A percentile compares a stretch with the other conserved stretches of the same genome.
Evolutionary conservation across 768 basidiomycete species (phyloP).

Genomic region (Russula compacta): DNA sequence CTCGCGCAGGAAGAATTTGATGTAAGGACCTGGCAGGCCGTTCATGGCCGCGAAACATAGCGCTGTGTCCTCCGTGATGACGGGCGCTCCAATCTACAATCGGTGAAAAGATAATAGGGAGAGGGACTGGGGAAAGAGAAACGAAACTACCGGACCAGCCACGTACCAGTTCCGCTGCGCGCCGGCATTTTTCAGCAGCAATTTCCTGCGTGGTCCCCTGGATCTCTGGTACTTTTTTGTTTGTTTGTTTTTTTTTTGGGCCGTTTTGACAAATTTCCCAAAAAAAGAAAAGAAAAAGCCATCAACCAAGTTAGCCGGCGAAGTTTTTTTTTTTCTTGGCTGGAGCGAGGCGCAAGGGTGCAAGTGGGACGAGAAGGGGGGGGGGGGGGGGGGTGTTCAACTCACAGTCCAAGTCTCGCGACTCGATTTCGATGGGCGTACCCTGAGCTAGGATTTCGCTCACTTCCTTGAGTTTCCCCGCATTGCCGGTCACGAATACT

Average conservation of each 20-base stretch:
- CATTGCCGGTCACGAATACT: conserved; percentile 95
- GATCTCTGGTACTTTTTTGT: conserved; percentile 71
- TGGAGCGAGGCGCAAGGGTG: too few relatives aligned
- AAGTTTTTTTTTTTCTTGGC: too few relatives aligned
- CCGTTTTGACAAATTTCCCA: too few relatives aligned
- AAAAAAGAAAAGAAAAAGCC: neutral
- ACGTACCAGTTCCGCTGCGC: conserved; percentile 70
- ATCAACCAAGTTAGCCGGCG: too few relatives aligned
- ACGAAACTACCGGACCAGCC: too few relatives aligned
- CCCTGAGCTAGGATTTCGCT: conserved; percentile 67
- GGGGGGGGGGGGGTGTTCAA: conserved; percentile 21
- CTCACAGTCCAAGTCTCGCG: conserved; percentile 73
- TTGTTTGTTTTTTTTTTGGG: neutral
- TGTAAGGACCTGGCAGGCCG: conserved; percentile 93
- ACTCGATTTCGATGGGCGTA: conserved; percentile 66
- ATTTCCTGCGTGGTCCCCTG: conserved; percentile 92
- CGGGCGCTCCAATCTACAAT: conserved; percentile 39
- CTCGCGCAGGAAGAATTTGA: conserved; percentile 82
- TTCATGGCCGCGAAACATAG: conserved; percentile 83
- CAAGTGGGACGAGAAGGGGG: too few relatives aligned
- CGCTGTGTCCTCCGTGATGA: conserved; percentile 89
- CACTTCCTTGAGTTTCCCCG: conserved; percentile 87
- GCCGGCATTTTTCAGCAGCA: conserved; percentile 75
- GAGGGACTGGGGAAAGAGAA: neutral
- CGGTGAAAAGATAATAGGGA: neutral